A percentile compares a stretch with the other conserved stretches of the same genome.
These are phyloP conservation scores for Colletotrichum coccodes DNA, from an alignment of 2,329 filamentous ascomycete species.

Conservation along the genomic window DNA sequence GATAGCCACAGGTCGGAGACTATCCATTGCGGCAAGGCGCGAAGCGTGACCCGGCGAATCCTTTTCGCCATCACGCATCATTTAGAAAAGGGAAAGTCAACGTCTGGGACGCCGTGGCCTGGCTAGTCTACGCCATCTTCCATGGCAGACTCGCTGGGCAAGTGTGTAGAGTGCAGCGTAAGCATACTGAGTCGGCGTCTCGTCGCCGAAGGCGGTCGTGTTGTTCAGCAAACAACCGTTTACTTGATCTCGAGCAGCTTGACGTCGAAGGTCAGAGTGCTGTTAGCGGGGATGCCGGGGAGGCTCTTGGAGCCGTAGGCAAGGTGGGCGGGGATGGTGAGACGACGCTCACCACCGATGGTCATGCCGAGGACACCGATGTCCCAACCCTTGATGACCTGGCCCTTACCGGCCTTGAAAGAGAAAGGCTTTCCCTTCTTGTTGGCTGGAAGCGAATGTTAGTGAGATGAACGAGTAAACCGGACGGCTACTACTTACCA, in stretches of 20 bases:
- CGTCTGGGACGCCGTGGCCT: constrained; percentile 19
- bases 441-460: constrained; percentile 71
- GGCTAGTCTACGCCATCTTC: constrained; percentile 16
- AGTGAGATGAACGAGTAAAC: constrained; percentile 10
- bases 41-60: constrained; percentile 36
- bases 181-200: constrained; percentile 19
- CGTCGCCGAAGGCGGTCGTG: constrained; percentile 14
- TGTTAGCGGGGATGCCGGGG: constrained; percentile 91
- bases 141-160: constrained; percentile 11
- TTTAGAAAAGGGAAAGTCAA: constrained; percentile 33
- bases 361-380: constrained; percentile 93
- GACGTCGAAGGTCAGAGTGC: constrained; percentile 90
- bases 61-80: constrained; percentile 29
- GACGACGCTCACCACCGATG: constrained; percentile 90
- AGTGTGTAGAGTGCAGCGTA: constrained; percentile 30
- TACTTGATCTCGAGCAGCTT: constrained; percentile 88
- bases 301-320: constrained; percentile 89
- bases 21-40: constrained; percentile 51
- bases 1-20: constrained; percentile 59
- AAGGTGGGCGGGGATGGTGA: constrained; percentile 87
- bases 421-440: constrained; percentile 98
- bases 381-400: constrained; percentile 99
- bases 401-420: constrained; percentile 93
- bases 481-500: constrained; percentile 68
- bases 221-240: constrained; percentile 38